Conservation (phyloP, 225 moss, liverwort and hornwort genomes). For the Thuidium tamariscinum region DNA sequence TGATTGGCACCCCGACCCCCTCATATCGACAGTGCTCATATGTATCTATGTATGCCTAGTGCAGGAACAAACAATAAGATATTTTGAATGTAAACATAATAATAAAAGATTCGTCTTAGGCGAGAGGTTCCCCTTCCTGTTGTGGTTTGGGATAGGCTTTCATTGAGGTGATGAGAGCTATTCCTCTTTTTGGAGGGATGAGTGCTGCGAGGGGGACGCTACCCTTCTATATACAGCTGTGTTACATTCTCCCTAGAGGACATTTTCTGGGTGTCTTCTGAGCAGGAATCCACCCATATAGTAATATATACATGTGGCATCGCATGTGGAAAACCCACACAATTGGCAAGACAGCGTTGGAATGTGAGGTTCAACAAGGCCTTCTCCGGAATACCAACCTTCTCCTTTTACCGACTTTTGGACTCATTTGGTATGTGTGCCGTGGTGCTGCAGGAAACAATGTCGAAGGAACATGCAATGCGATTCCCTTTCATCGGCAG, state of each 20-base stretch:
- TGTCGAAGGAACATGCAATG: slow-evolving; percentile 99
- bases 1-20: background rate
- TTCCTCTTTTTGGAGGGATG: background rate
- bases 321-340: background rate
- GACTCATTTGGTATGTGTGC: background rate
- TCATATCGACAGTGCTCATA: background rate
- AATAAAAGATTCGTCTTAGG: background rate
- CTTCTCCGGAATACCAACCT: background rate
- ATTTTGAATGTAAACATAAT: background rate
- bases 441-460: slow-evolving; percentile 69
- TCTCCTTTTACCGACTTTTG: background rate
- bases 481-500: slow-evolving; percentile 99
- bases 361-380: background rate
- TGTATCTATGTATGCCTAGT: background rate
- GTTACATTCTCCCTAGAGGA: background rate
- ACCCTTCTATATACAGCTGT: background rate
- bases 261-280: background rate
- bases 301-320: background rate
- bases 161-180: background rate
- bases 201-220: background rate
- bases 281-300: background rate
- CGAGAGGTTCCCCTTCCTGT: background rate
- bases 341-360: background rate
- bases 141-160: background rate
- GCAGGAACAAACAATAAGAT: slow-evolving; percentile 48